These are phyloP conservation scores for Dentiscutata heterogama DNA, from an alignment of 371 early-diverging fungal species.

Conservation along the genomic window DNA sequence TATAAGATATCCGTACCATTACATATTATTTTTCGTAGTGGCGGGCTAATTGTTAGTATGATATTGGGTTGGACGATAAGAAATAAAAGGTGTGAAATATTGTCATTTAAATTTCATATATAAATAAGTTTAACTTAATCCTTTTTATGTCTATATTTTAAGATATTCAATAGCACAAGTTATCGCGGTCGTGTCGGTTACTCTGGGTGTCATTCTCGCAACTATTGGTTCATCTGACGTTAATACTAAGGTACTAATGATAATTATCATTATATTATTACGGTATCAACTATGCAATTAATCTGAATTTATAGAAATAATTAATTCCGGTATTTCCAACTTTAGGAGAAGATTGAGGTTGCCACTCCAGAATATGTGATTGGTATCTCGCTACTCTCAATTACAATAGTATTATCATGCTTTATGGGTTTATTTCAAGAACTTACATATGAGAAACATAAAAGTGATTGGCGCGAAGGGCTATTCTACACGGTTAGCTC, in stretches of 20 bases:
- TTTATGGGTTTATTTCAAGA: conserved; percentile 89
- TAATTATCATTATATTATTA: neutral
- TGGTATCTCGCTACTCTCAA: conserved; percentile 77
- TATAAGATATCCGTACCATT: conserved; percentile 86
- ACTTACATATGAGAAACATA: conserved; percentile 80
- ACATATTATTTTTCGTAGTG: conserved; percentile 92
- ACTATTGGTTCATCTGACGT: conserved; percentile 58
- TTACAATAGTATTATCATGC: conserved; percentile 83
- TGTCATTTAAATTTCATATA: neutral
- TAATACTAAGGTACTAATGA: neutral
- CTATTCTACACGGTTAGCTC: conserved; percentile 83
- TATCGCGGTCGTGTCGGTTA: conserved; percentile 78
- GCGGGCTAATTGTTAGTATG: conserved; percentile 88
- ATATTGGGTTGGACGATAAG: conserved; percentile 77
- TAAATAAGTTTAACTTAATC: neutral
- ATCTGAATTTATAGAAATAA: neutral
- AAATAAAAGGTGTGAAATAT: conserved; percentile 67
- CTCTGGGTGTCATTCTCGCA: conserved; percentile 79
- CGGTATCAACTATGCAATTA: neutral
- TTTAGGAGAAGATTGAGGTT: conserved; percentile 13
- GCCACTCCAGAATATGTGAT: conserved; percentile 68
- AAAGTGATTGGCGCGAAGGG: conserved; percentile 90
- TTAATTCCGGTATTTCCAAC: neutral
- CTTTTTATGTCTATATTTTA: neutral
- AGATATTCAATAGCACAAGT: conserved; percentile 60